Evolutionary conservation across 1,284 basidiomycete species (phyloP), one percentile per base, ranked within the genome.

Genomic region (Rhodotorula sp.): DNA sequence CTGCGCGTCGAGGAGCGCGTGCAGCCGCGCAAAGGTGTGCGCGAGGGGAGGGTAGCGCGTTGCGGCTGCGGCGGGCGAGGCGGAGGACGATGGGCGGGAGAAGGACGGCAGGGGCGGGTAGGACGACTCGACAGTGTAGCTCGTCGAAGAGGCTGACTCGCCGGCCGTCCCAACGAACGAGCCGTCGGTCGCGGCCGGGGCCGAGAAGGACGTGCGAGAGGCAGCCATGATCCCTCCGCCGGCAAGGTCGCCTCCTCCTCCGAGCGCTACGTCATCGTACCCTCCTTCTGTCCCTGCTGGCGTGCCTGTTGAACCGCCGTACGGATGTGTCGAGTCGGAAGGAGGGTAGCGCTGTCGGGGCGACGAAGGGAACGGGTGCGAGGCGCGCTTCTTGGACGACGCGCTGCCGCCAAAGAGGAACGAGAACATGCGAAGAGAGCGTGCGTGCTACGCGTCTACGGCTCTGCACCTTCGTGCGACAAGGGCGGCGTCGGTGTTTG

Each of bases 21-120:
- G 53, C 44, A 79, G 68, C 52, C 70, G 74, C 25, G 68, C 46
- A 57, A 79, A 74, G 13, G 74, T 77, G 8, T 66, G 45, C 27
- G 67, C 48, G 13, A 77, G 54, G 44, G 74, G 68, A 0, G 77
- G 78, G 54, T 71, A 75, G 25, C 68, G 59, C 13, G 48, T 27
- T 16, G 57, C 14, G 23, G 19, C 41, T 21, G 12, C 45, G 59
- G 62, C 19, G 49, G 61, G 14, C 25, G 64, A 49, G 16, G 50
- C 10, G 52, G 64, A 57, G 34, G 61, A 61, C 17, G 69, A 71
- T 2, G 72, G 69, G 45, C 68, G 72, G 12, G 72, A 71, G 61
- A 74, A 74, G 19, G 72, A 66, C 1, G 72, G 69, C n/a, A 74
- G 48, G 14, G 72, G 72, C 2, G 72, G 72, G 58, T 74, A 74